Base-by-base conservation (phyloP, 352 stramenopile species). In the Aphanomyces astaci region DNA sequence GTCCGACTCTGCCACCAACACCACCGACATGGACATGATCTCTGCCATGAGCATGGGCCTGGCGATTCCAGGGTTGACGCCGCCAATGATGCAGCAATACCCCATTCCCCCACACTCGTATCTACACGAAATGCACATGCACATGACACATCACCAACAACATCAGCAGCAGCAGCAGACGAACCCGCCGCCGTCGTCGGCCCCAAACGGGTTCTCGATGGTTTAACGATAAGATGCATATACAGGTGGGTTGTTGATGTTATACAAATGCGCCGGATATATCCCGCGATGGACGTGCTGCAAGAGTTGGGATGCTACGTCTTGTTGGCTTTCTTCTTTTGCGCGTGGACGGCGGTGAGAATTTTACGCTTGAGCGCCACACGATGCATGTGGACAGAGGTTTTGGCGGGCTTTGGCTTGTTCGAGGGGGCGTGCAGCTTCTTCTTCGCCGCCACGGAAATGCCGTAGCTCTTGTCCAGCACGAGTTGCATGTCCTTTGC, bases 391-490 rank as follows among this genome's bases (percentile, higher is more conserved):
- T 94, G 86, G 25, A 94, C 66, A 59, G 84, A 94, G 66, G 81
- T 91, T 69, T 91, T 91, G 9, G 72, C 73, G 17, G 86, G 77
- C 15, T 73, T 19, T 52, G 66, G 19, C 43, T 56, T 63, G 24
- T 22, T 24, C 17, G 56, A 30, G 9, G 48, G 31, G 3, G 46
- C 66, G 32, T 72, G 36, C 17, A 55, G 22, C 17, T 72, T 72
- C 40, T 86, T 73, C 66, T 85, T 80, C 13, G 84, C 84, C 3
- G 80, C 82, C 45, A 94, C 73, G 22, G 86, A 91, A 65, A 94
- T 89, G 66, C 86, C 82, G 59, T 94, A 89, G 73, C 89, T 92
- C 75, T 94, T 94, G 67, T 82, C 81, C 51, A 94, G 73, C 63
- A 76, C 89, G 28, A 94, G 86, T 75, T 94, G 86, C 36, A 94